phyloP scores from a whole-genome alignment of 352 stramenopile species.

The Pythium folliculosum region DNA sequence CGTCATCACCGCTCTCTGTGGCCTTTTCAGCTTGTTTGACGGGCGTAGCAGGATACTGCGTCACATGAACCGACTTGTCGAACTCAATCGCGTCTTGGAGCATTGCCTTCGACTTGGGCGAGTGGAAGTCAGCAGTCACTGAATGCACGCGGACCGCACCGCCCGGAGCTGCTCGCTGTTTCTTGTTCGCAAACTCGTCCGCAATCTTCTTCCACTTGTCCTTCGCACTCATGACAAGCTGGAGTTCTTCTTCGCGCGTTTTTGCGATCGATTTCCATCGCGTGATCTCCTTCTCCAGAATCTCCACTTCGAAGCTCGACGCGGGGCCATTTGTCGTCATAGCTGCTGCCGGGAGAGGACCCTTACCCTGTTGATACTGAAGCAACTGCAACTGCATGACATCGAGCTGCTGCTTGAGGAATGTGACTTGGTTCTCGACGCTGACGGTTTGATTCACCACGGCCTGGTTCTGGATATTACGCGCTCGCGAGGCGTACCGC shows the following conservation, averaged over 20 bases:
- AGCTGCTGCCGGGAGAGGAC: not conserved
- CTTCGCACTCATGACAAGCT: constrained; percentile 50
- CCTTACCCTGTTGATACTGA: constrained; percentile 37
- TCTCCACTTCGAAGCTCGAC: constrained; percentile 25
- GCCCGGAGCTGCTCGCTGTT: constrained; percentile 5
- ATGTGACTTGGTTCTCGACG: constrained; percentile 69
- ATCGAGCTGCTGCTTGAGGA: constrained; percentile 71
- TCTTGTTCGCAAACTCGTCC: constrained; percentile 38
- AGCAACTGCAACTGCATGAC: constrained; percentile 63
- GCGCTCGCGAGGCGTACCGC: constrained; percentile 93
- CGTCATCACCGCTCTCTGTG: not conserved
- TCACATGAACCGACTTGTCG: constrained; percentile 34
- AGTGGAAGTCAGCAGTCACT: constrained; percentile 18
- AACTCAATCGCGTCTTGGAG: constrained; percentile 40
- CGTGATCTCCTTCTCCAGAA: constrained; percentile 31
- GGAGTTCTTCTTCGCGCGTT: constrained; percentile 42
- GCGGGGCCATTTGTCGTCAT: not conserved
- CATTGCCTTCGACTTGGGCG: constrained; percentile 30
- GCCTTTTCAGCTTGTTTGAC: not conserved
- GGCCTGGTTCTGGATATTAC: constrained; percentile 98
- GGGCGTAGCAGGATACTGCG: constrained; percentile 19
- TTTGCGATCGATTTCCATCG: constrained; percentile 38
- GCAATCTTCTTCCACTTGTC: constrained; percentile 74
- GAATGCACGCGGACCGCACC: constrained; percentile 19
- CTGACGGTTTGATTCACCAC: constrained; percentile 97